Conservation (phyloP, 306 rosid species). For the Corylus heterophylla region DNA sequence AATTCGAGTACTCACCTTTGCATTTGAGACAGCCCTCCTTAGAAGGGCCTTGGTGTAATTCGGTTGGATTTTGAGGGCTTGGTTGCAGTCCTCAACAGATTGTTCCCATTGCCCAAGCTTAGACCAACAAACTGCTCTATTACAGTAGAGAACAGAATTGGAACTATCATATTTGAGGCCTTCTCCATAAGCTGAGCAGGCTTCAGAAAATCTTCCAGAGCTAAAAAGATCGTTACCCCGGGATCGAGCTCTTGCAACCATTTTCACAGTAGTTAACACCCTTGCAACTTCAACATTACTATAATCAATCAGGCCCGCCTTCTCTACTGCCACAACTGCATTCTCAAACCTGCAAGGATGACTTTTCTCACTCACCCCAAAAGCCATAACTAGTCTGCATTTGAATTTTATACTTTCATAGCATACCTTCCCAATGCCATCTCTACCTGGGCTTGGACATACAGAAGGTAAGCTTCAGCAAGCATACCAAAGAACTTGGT, state of each 20-base stretch:
- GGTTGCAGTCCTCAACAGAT: conserved; percentile 82
- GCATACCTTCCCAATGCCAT: conserved; percentile 94
- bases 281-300: conserved; percentile 57
- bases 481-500: conserved; percentile 71
- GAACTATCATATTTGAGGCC: conserved; percentile 75
- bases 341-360: conserved; percentile 78
- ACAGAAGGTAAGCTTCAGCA: conserved; percentile 72
- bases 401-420: not conserved
- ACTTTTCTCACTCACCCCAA: conserved; percentile 34
- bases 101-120: conserved; percentile 90
- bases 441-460: conserved; percentile 70
- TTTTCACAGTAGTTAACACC: conserved; percentile 60
- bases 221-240: conserved; percentile 74
- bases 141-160: conserved; percentile 74
- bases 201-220: conserved; percentile 72
- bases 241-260: conserved; percentile 76
- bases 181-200: conserved; percentile 87
- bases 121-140: conserved; percentile 92
- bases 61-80: conserved; percentile 78
- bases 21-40: conserved; percentile 78
- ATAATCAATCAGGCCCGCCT: conserved; percentile 57
- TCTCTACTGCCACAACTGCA: conserved; percentile 67
- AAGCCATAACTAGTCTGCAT: conserved; percentile 2
- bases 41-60: conserved; percentile 83
- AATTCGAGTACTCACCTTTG: conserved; percentile 49